phyloP scores from a whole-genome alignment of 352 stramenopile species.

The Phytophthora citricola region DNA sequence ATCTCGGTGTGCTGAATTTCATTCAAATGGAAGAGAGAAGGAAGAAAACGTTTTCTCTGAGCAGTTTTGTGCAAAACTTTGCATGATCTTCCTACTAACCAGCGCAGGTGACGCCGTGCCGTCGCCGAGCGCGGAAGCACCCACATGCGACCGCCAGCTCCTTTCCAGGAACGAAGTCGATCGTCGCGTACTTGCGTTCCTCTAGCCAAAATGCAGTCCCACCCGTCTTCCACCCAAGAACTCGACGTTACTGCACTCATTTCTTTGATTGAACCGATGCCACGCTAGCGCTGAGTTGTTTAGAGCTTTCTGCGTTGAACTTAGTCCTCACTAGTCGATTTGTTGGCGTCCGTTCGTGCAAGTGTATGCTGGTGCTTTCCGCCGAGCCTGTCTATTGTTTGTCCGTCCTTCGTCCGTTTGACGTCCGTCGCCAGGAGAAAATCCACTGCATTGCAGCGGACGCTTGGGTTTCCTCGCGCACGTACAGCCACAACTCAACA shows the following conservation, averaged over 20 bases:
- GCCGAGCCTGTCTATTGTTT: slow-evolving; percentile 21
- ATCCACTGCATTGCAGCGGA: slow-evolving; percentile 17
- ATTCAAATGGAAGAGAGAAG: no score
- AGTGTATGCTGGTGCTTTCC: slow-evolving; percentile 21
- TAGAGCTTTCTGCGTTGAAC: slow-evolving; percentile 7
- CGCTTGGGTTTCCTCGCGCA: slow-evolving; percentile 8
- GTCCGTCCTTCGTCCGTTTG: slow-evolving; percentile 28
- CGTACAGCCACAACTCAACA: slow-evolving; percentile 27
- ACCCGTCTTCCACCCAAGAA: background rate
- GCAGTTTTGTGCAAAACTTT: no score
- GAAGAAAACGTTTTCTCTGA: no score
- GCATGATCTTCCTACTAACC: background rate
- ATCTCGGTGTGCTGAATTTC: no score
- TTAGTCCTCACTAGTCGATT: slow-evolving; percentile 22
- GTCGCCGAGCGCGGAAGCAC: slow-evolving; percentile 3
- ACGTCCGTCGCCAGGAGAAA: slow-evolving; percentile 17
- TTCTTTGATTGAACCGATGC: background rate
- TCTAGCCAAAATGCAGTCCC: slow-evolving; percentile 1
- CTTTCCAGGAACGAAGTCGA: slow-evolving; percentile 4
- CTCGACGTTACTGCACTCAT: slow-evolving; percentile 2
- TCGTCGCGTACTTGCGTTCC: background rate
- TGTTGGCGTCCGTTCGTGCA: slow-evolving; percentile 3
- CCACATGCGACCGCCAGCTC: background rate
- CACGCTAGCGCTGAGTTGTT: background rate
- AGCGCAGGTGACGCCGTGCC: slow-evolving; percentile 13